Percentiles rank a stretch among this genome's conserved stretches.
These are phyloP conservation scores for Brettanomyces custersianus DNA, from an alignment of 805 yeast genomes.

Conservation along the genomic window DNA sequence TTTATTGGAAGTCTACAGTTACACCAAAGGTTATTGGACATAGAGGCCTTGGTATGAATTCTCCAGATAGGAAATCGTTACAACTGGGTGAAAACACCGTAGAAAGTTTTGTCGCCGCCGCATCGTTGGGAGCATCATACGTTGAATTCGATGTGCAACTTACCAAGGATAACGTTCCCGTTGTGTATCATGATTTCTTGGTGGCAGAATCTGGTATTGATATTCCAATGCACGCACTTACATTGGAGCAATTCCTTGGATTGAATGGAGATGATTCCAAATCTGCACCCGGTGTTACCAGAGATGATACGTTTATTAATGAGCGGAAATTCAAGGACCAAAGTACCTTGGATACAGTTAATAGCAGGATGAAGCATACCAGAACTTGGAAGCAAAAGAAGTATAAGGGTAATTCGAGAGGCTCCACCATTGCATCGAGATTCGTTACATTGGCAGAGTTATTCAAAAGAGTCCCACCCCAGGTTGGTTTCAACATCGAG, in stretches of 20 bases:
- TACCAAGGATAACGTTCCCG: constrained; percentile 87
- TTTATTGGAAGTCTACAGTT: constrained; percentile 87
- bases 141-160: constrained; percentile 96
- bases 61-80: constrained; percentile 58
- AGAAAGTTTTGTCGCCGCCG: constrained; percentile 92
- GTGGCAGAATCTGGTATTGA: constrained; percentile 96
- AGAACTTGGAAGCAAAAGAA: constrained; percentile 80
- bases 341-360: constrained; percentile 28
- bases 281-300: not conserved
- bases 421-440: constrained; percentile 81
- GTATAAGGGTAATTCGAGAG: constrained; percentile 89
- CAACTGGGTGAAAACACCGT: constrained; percentile 95
- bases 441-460: constrained; percentile 84
- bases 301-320: constrained; percentile 3
- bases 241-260: constrained; percentile 78
- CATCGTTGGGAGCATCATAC: constrained; percentile 90
- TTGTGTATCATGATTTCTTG: constrained; percentile 86
- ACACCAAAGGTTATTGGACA: constrained; percentile 92
- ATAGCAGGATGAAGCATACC: constrained; percentile 74
- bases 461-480: constrained; percentile 69
- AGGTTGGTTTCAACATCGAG: constrained; percentile 90
- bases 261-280: constrained; percentile 22
- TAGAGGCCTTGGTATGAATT: constrained; percentile 88
- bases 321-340: constrained; percentile 11
- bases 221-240: constrained; percentile 89